Evolutionary conservation across 164 flowering plant genomes (phyloP), one percentile per base, ranked within the genome.

Genomic region (Nymphaea thermarum): DNA sequence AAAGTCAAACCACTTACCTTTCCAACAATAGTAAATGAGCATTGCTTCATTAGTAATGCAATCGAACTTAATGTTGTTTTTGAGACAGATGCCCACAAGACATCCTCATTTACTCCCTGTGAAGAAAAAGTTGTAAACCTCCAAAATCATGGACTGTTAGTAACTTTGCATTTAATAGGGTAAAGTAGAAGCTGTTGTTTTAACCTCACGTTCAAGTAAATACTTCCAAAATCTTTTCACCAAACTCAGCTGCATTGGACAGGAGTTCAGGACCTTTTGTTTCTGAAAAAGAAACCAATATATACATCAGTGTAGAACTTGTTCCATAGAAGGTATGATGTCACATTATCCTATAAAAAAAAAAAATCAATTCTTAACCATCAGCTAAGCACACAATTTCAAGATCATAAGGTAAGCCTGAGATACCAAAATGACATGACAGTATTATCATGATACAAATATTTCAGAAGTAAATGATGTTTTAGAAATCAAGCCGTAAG

Each of bases 201-300:
- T 16, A 16, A 94, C 98, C 96, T 87, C 88, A 18, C 82, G 89
- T 10, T 85, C 90, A 74, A 89, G 74, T 53, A 91, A 75, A 75
- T 89, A 94, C 68, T 82, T 87, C 98, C 98, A 94, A 73, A 89
- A 91, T 81, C 97, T 85, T 78, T 88, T 94, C 75, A 81, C 86
- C 45, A 91, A 75, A 65, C 86, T 80, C 71, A 94, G 80, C 68
- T 83, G 85, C 68, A 83, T 68, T 70, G 98, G 97, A 72, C 70
- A 83, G 43, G 98, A 85, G 77, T 85, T 89, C 16, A 76, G 71
- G 67, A 89, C 67, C 71, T 87, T 91, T 65, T 91, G 96, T 81
- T 89, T 94, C 98, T 91, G 93, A 67, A 80, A 44, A 66, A 63
- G 53, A 45, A 45, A 10, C 36, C 36, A 25, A 25, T 25, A 25